Evolutionary conservation across 257 asterid species (phyloP).

Genomic region (Salvia miltiorrhiza): DNA sequence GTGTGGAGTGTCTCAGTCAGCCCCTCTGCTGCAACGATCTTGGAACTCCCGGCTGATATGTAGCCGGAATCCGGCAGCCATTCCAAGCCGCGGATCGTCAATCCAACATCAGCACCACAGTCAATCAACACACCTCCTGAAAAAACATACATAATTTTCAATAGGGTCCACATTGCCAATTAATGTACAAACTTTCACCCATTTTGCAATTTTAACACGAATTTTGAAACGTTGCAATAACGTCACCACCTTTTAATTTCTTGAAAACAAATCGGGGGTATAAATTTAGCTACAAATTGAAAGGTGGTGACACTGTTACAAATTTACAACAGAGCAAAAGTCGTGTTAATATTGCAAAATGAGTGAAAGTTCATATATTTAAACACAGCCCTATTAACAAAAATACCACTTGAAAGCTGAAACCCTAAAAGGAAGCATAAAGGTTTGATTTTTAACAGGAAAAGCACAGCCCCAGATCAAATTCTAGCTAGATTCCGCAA

Average conservation of each 20-base stretch:
- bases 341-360: no score
- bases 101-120: constrained; percentile 55
- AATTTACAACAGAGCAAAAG: no score
- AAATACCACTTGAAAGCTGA: neutral
- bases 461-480: constrained; percentile 22
- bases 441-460: neutral
- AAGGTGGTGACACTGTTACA: no score
- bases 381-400: no score
- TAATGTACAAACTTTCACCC: no score
- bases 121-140: constrained; percentile 62
- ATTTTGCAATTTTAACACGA: no score
- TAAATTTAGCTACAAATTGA: no score
- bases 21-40: constrained; percentile 29
- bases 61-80: constrained; percentile 64
- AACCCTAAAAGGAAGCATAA: neutral
- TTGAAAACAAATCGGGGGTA: no score
- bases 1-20: constrained; percentile 45
- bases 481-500: neutral
- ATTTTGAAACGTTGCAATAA: no score
- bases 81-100: constrained; percentile 42
- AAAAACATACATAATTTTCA: neutral
- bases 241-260: no score
- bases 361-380: no score
- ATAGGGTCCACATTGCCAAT: no score
- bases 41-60: constrained; percentile 52